These are phyloP conservation scores for Pseudomassariella vexata DNA, from an alignment of 2,329 filamentous ascomycete species.

Conservation along the genomic window DNA sequence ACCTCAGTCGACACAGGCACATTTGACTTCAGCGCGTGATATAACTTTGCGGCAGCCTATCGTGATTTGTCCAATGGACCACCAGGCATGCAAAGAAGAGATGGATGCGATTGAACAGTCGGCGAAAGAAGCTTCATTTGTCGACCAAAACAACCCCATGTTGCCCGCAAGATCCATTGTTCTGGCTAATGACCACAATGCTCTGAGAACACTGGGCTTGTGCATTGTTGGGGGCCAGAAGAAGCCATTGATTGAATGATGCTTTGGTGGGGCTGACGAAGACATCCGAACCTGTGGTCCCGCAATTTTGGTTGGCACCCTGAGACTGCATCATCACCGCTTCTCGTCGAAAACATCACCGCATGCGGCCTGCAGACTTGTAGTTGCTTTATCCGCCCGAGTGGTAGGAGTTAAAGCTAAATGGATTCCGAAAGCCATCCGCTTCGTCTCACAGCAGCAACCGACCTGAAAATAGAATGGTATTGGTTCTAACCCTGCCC, in stretches of 20 bases:
- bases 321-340: no score
- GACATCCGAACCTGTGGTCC: no score
- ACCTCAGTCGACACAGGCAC: slow-evolving; percentile 73
- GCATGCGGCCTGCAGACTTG: no score
- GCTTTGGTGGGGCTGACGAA: background rate
- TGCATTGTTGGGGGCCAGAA: slow-evolving; percentile 59
- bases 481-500: no score
- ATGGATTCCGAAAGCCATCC: no score
- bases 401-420: no score
- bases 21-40: slow-evolving; percentile 81
- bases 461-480: no score
- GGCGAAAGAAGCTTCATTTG: slow-evolving; percentile 82
- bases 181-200: slow-evolving; percentile 65
- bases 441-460: no score
- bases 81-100: slow-evolving; percentile 93
- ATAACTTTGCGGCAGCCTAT: slow-evolving; percentile 87
- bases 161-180: slow-evolving; percentile 82
- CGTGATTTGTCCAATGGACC: slow-evolving; percentile 91
- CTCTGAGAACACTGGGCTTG: slow-evolving; percentile 55
- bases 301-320: no score
- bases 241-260: slow-evolving; percentile 60
- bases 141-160: slow-evolving; percentile 88
- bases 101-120: slow-evolving; percentile 98
- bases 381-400: no score
- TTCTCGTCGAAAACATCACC: no score